Base-by-base conservation (phyloP, 371 early-diverging fungal species). In the Rhizopus sp. region DNA sequence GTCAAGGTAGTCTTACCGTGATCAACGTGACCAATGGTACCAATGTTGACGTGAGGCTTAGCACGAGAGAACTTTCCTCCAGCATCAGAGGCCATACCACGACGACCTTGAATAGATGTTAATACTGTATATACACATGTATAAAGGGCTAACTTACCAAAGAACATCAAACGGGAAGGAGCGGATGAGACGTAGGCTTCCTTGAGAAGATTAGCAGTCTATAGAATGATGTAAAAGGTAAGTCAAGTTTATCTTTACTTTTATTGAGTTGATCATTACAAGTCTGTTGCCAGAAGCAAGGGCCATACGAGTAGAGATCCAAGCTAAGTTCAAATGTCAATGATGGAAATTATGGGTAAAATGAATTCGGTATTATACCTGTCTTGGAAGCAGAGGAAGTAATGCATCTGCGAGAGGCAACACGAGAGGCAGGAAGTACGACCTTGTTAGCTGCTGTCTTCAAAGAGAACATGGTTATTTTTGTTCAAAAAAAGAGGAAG, bases 1-100 rank as follows among this genome's bases (percentile, higher is more conserved):
- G 99, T 99, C 72, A 99, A 89, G 15, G 99, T 98, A 17, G 99
- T 97, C 87, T 99, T 99, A 55, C 99, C 99, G 87, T 99, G 99
- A 75, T 99, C 99, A 63, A 99, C 99, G 83, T 99, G 99, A 56
- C 99, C 99, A 66, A 99, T 98, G 49, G 99, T 99, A 68, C 99
- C 99, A 69, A 99, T 96, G 85, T 99, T 99, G 69, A 99, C 92
- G 76, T 99, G 99, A 30, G 99, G 98, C 88, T 96, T 96, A 47
- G 70, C 62, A 66, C 91, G 89, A 35, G 72, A 65, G 75, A 87
- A 87, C 73, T 84, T 86, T 57, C 77, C 75, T 32, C 70, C 64
- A 58, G 70, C 23, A 17, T 80, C 80, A 55, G 80, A 57, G 34
- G 80, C 80, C 73, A 76, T 74, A 57, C 60, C 50, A 48, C 77